Percentiles rank a stretch among this genome's conserved stretches.
These are phyloP conservation scores for Antitrichia curtipendula DNA, from an alignment of 225 moss, liverwort and hornwort species.

Conservation along the genomic window DNA sequence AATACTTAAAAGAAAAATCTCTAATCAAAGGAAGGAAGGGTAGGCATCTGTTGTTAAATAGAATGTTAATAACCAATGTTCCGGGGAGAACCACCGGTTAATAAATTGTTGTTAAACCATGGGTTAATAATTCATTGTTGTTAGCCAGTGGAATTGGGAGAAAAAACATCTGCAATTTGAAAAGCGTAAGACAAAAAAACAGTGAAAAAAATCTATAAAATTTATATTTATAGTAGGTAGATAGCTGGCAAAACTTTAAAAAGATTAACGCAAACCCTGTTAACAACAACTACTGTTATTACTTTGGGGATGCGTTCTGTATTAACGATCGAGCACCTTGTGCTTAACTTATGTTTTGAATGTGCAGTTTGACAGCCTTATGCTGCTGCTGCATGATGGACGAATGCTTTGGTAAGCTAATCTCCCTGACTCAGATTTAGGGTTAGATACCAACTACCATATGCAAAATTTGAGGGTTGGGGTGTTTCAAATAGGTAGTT, in stretches of 20 bases:
- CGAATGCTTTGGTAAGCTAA: conserved; percentile 16
- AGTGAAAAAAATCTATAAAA: not conserved
- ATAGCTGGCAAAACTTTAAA: not conserved
- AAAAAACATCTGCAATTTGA: not conserved
- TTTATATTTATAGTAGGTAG: rapidly evolving
- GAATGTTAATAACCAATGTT: not conserved
- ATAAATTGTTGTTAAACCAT: too few relatives aligned
- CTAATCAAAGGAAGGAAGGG: too few relatives aligned
- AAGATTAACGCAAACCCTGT: not conserved
- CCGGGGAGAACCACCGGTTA: rapidly evolving
- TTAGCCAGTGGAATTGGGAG: rapidly evolving
- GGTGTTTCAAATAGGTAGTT: not conserved
- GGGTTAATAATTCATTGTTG: too few relatives aligned
- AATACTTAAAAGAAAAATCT: not conserved
- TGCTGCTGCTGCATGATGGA: conserved; percentile 36
- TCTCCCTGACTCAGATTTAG: not conserved
- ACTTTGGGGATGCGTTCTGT: not conserved
- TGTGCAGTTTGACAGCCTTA: conserved; percentile 13
- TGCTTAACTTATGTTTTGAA: not conserved
- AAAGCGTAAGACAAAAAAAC: not conserved
- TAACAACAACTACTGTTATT: not conserved
- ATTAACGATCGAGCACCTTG: too few relatives aligned
- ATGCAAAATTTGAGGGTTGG: too few relatives aligned
- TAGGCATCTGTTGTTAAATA: not conserved
- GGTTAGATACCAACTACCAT: not conserved